Percentiles rank a stretch among this genome's conserved stretches.
These are phyloP conservation scores for Phlyctochytrium bullatum DNA, from an alignment of 192 early-diverging fungal species.

Conservation along the genomic window DNA sequence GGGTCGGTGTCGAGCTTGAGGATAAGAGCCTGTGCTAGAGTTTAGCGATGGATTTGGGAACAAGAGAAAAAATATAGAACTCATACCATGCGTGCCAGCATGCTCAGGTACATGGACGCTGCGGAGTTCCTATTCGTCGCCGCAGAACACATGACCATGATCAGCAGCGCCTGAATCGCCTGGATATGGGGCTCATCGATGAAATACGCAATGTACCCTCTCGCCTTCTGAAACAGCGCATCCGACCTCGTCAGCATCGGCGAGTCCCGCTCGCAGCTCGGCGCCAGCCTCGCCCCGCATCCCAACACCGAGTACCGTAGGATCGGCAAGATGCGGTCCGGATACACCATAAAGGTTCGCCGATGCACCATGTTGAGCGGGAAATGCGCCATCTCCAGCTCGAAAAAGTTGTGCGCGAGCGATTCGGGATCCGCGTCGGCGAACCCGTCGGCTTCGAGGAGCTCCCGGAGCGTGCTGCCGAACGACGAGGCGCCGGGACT, in stretches of 20 bases:
- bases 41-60: too few relatives aligned
- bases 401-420: conserved; percentile 4
- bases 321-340: neutral
- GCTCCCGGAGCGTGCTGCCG: neutral
- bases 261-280: neutral
- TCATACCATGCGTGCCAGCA: neutral
- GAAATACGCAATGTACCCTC: neutral
- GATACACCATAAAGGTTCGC: neutral
- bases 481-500: neutral
- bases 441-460: neutral
- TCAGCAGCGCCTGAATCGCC: conserved; percentile 2
- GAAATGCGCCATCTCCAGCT: conserved; percentile 1
- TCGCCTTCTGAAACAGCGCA: neutral
- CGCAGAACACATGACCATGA: neutral
- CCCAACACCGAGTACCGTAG: neutral
- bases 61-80: too few relatives aligned
- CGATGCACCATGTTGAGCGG: conserved; percentile 3
- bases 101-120: neutral
- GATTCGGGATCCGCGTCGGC: neutral
- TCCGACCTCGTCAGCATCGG: neutral
- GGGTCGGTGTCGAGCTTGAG: conserved; percentile 6
- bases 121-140: conserved; percentile 1
- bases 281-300: conserved; percentile 1
- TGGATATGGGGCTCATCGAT: conserved; percentile 8
- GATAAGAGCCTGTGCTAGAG: neutral